Percentiles rank a stretch among this genome's conserved stretches.
phyloP scores from a whole-genome alignment of 1,284 basidiomycete genomes.

The Tilletia walkeri region DNA sequence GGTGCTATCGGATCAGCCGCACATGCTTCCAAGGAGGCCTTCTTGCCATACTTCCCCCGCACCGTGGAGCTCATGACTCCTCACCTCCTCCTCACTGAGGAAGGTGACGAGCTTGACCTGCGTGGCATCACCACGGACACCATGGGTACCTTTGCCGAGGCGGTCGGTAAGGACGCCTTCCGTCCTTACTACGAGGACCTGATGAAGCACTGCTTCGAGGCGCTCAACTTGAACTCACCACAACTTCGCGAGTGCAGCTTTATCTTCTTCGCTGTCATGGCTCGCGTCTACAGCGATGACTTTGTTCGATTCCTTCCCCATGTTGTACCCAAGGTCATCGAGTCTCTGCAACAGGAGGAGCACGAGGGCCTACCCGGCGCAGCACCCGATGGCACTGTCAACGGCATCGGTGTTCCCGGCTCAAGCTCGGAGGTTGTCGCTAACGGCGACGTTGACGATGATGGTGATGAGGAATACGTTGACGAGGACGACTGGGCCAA shows the following conservation, averaged over 20 bases:
- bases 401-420: constrained; percentile 64
- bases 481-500: constrained; percentile 75
- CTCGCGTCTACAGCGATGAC: constrained; percentile 89
- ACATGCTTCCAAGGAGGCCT: constrained; percentile 90
- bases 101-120: constrained; percentile 80
- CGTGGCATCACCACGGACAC: constrained; percentile 98
- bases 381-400: constrained; percentile 50
- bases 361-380: constrained; percentile 57
- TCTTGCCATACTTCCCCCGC: constrained; percentile 90
- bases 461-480: constrained; percentile 59
- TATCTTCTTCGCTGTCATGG: constrained; percentile 98
- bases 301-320: constrained; percentile 82
- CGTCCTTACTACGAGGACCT: constrained; percentile 90
- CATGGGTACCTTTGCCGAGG: constrained; percentile 95
- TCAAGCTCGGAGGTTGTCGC: constrained; percentile 67
- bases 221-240: constrained; percentile 78
- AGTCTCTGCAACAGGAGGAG: constrained; percentile 75
- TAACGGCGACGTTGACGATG: constrained; percentile 62
- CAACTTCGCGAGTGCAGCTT: constrained; percentile 93
- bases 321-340: constrained; percentile 82
- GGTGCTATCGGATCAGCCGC: constrained; percentile 98
- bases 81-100: constrained; percentile 73
- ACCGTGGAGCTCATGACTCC: constrained; percentile 86
- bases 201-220: constrained; percentile 93
- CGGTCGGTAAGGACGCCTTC: constrained; percentile 91